phyloP scores from a whole-genome alignment of 495 filamentous ascomycete species.

The Aspergillus saccharolyticus region DNA sequence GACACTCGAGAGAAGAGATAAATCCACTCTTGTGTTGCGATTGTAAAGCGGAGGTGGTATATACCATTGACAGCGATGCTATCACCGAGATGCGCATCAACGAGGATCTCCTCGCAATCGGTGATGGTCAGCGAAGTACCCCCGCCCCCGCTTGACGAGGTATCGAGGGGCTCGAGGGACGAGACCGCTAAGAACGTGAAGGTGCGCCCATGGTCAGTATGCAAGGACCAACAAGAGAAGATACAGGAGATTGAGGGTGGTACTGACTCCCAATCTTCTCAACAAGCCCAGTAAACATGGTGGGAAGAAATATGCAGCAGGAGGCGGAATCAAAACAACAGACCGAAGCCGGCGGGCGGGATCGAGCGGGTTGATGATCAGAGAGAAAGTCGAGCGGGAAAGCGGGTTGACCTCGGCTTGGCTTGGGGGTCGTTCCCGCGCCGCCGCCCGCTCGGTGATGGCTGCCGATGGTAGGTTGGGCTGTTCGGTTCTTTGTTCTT shows the following conservation, averaged over 20 bases:
- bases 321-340: slow-evolving; percentile 1
- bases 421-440: slow-evolving; percentile 17
- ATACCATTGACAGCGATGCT: slow-evolving; percentile 88
- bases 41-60: neutral
- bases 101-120: slow-evolving; percentile 66
- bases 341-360: slow-evolving; percentile 14
- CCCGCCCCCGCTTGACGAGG: slow-evolving; percentile 58
- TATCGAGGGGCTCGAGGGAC: slow-evolving; percentile 72
- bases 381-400: slow-evolving; percentile 9
- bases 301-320: slow-evolving; percentile 17
- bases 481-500: neutral
- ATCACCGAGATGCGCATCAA: slow-evolving; percentile 81
- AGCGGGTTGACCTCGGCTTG: slow-evolving; percentile 34
- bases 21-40: too few relatives aligned
- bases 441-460: slow-evolving; percentile 9
- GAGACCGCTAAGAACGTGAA: slow-evolving; percentile 59
- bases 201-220: neutral
- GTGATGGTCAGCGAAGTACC: slow-evolving; percentile 89
- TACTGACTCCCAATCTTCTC: slow-evolving; percentile 91
- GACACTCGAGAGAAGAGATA: too few relatives aligned
- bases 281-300: slow-evolving; percentile 96
- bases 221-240: neutral
- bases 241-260: neutral
- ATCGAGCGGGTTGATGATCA: slow-evolving; percentile 11
- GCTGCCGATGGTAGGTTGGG: slow-evolving; percentile 8